Percentiles rank a stretch among this genome's conserved stretches.
These are phyloP conservation scores for Nissolia schottii DNA, from an alignment of 306 rosid genomes.

Conservation along the genomic window DNA sequence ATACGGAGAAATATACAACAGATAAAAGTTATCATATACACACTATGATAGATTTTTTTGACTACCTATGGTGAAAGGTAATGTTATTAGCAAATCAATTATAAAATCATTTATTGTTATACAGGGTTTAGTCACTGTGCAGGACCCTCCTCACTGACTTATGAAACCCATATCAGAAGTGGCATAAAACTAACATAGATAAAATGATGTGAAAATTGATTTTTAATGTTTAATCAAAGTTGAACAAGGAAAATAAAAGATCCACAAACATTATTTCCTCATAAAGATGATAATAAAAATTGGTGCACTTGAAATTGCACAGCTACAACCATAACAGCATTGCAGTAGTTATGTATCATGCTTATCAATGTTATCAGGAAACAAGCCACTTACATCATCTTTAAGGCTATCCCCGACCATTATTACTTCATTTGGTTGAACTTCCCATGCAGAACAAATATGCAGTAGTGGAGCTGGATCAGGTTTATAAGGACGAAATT, in stretches of 20 bases:
- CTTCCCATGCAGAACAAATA: constrained; percentile 85
- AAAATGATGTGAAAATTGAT: not conserved
- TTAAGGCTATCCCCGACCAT: constrained; percentile 94
- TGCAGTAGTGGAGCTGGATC: constrained; percentile 86
- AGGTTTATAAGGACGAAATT: constrained; percentile 80
- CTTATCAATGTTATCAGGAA: not conserved
- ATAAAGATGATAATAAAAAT: constrained; percentile 4
- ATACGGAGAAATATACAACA: not conserved
- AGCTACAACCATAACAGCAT: not conserved
- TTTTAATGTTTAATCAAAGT: not conserved
- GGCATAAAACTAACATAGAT: not conserved
- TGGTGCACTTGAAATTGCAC: not conserved
- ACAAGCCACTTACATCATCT: constrained; percentile 66
- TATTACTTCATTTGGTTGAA: constrained; percentile 79
- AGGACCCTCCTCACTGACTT: constrained; percentile 2
- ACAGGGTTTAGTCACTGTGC: not conserved
- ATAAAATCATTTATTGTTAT: not conserved
- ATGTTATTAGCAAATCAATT: not conserved
- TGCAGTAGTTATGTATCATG: not conserved
- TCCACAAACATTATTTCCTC: not conserved
- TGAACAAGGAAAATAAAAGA: not conserved
- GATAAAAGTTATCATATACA: not conserved
- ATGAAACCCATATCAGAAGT: not conserved
- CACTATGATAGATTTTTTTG: not conserved
- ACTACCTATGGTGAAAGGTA: not conserved